Evolutionary conservation across 805 yeast species (phyloP).

Genomic region (Metschnikowia arizonensis): DNA sequence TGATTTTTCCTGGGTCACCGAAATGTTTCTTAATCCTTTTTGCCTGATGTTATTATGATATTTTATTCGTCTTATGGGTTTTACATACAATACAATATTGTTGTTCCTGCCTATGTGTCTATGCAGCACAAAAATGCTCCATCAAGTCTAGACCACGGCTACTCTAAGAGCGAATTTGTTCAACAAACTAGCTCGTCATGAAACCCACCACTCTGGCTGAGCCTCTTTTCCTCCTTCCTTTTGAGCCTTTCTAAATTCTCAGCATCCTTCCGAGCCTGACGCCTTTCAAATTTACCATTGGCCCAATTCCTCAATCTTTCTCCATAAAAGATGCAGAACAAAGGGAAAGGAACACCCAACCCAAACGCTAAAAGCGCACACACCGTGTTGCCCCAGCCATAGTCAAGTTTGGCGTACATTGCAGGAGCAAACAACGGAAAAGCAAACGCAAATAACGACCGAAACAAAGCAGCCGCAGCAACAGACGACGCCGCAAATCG

Average conservation of each 20-base stretch:
- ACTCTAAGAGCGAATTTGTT: no score
- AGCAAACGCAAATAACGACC: slow-evolving; percentile 64
- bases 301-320: slow-evolving; percentile 57
- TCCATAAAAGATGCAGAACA: slow-evolving; percentile 54
- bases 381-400: slow-evolving; percentile 69
- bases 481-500: slow-evolving; percentile 64
- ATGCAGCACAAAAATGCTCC: no score
- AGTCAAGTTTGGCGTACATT: slow-evolving; percentile 54
- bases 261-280: slow-evolving; percentile 45
- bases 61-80: no score
- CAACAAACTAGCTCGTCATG: no score
- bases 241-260: slow-evolving; percentile 35
- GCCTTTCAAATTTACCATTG: slow-evolving; percentile 44
- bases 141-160: no score
- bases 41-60: no score
- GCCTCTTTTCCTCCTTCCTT: slow-evolving; percentile 12
- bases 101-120: no score
- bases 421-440: slow-evolving; percentile 63
- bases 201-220: no score
- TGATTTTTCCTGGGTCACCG: no score
- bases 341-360: slow-evolving; percentile 66
- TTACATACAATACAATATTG: no score
- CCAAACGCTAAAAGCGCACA: slow-evolving; percentile 54
- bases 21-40: no score
- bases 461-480: slow-evolving; percentile 63